phyloP scores from a whole-genome alignment of 257 asterid species.

The Verbena officinalis region DNA sequence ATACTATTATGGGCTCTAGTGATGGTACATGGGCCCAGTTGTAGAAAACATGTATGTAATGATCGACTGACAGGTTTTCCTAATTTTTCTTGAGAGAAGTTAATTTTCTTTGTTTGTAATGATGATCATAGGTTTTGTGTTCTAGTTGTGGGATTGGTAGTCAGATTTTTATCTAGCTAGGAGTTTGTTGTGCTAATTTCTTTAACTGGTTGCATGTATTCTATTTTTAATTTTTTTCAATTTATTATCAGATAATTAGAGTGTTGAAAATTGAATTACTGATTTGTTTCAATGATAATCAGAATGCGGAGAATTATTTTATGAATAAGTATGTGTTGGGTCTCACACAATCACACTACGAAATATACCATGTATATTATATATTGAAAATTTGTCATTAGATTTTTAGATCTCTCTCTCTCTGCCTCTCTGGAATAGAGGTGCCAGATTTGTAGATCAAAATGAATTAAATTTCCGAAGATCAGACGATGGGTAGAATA shows the following conservation, averaged over 20 bases:
- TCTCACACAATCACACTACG: too few relatives aligned
- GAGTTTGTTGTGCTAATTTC: constrained; percentile 16
- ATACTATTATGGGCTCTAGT: constrained; percentile 43
- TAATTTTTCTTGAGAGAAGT: constrained; percentile 19
- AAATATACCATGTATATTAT: too few relatives aligned
- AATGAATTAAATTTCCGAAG: too few relatives aligned
- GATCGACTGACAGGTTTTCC: constrained; percentile 34
- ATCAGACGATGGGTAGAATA: too few relatives aligned
- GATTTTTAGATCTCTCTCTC: too few relatives aligned
- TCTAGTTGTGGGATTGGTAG: not conserved
- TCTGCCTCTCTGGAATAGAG: too few relatives aligned
- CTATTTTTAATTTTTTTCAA: too few relatives aligned
- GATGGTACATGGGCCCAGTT: constrained; percentile 28
- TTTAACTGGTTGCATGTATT: not conserved
- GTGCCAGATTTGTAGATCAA: too few relatives aligned
- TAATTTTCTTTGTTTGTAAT: constrained; percentile 24
- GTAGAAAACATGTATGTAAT: constrained; percentile 51
- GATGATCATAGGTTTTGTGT: constrained; percentile 23
- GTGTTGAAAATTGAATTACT: not conserved
- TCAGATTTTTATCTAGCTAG: not conserved
- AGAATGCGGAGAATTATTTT: too few relatives aligned
- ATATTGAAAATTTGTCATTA: too few relatives aligned
- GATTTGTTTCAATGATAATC: not conserved
- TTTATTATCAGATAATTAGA: not conserved
- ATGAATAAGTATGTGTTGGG: not conserved